Evolutionary conservation across 2,329 filamentous ascomycete genomes (phyloP), one percentile per base, ranked within the genome.

Genomic region (Parasarocladium wereldwijsianum): DNA sequence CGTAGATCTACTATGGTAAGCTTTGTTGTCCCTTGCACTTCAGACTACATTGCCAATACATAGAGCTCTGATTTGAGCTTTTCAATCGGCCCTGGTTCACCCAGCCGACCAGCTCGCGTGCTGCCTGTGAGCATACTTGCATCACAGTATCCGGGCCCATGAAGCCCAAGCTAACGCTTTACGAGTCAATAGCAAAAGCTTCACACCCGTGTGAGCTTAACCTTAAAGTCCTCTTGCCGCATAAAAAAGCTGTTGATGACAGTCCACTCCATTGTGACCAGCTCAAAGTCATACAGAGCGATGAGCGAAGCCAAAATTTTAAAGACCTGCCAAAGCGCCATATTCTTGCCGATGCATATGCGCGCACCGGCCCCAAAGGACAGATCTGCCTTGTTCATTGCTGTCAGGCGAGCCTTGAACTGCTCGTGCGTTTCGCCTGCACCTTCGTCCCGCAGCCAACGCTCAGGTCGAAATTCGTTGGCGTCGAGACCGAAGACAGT

Each of bases 271-370:
- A n/a, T 24, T 24, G 23, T 24, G 7, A 24, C 36, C 28, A 46
- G 12, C 24, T 44, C 38, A 20, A 47, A 38, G 13, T 62, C 46
- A 32, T 58, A 64, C 26, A 38, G 41, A 4, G 41, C 43, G 36
- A 60, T 52, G n/a, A 62, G 32, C 12, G 55, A 61, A 4, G 56
- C 50, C 14, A 65, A 43, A 9, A 65, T 42, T 41, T 68, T 67
- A 36, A 57, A 58, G 3, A 51, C 52, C 37, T 60, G 53, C 21
- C 59, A 38, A 21, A 55, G 41, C 1, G 48, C 53, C 24, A 63
- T 36, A 32, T 60, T 44, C 17, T 47, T 51, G 4, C 58, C 60
- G 19, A 63, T 49, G 28, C 58, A 64, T 8, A 51, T 41, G 1
- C 59, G 45, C 2, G 47, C 51, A 10, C 59, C 60, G 3, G 44